Evolutionary conservation across 2,329 filamentous ascomycete genomes (phyloP).

Genomic region (Davidsoniella neocaledoniae): DNA sequence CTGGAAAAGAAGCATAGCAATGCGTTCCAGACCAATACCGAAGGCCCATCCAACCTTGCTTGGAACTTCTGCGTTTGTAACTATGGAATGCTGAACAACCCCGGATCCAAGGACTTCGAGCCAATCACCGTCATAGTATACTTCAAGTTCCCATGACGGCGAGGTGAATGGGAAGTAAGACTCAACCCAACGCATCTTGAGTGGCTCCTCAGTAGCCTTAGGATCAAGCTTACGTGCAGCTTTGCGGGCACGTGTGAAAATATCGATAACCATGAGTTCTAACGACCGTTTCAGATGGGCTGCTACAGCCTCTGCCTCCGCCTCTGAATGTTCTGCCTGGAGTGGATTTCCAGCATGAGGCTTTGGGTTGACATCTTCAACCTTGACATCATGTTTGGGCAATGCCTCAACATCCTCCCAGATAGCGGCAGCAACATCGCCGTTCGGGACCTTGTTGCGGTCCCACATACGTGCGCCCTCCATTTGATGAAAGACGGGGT

Average conservation of each 20-base stretch:
- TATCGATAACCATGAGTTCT: conserved; percentile 75
- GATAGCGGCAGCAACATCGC: conserved; percentile 47
- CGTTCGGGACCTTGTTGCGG: conserved; percentile 36
- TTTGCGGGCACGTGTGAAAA: conserved; percentile 63
- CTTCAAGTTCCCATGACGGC: conserved; percentile 89
- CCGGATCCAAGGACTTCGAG: conserved; percentile 91
- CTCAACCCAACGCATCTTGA: conserved; percentile 85
- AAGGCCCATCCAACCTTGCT: conserved; percentile 84
- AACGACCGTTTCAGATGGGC: conserved; percentile 78
- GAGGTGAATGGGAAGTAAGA: conserved; percentile 96
- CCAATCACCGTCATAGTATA: conserved; percentile 90
- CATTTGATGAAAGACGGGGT: conserved; percentile 98
- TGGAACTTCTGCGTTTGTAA: conserved; percentile 59
- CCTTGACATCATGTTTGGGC: conserved; percentile 55
- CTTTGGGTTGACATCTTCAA: conserved; percentile 70
- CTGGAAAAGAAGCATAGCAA: conserved; percentile 93
- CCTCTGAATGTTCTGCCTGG: conserved; percentile 55
- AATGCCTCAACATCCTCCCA: conserved; percentile 53
- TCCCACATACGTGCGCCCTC: conserved; percentile 88
- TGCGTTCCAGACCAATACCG: conserved; percentile 80
- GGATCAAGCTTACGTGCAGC: conserved; percentile 53
- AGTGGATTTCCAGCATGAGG: conserved; percentile 69
- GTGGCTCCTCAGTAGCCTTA: conserved; percentile 46
- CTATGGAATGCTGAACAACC: conserved; percentile 67
- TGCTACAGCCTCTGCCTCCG: conserved; percentile 67